Percentiles rank a stretch among this genome's conserved stretches.
Conservation (phyloP, 495 filamentous ascomycete genomes). For the Annulohypoxylon moriforme region DNA sequence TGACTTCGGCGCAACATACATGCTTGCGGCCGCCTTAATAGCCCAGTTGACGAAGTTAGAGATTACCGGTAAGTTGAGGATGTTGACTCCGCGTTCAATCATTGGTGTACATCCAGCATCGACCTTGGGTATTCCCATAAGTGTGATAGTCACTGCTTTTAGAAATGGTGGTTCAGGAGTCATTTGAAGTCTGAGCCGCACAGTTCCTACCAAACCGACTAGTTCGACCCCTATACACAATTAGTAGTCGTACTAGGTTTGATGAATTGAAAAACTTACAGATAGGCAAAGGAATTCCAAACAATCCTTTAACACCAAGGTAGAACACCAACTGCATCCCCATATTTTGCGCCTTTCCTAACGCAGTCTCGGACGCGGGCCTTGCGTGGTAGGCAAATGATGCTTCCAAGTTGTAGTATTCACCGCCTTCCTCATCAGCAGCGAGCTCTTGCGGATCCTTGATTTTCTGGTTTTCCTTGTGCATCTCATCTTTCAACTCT, state of each 20-base stretch:
- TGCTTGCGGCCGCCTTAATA: conserved; percentile 84
- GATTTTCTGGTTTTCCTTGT: conserved; percentile 77
- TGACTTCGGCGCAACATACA: conserved; percentile 97
- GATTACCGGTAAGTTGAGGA: conserved; percentile 90
- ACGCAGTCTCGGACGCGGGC: conserved; percentile 72
- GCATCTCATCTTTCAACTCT: conserved; percentile 82
- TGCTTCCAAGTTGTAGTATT: conserved; percentile 94
- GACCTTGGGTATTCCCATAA: conserved; percentile 92
- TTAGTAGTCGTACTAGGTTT: conserved; percentile 11
- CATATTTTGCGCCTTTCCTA: conserved; percentile 90
- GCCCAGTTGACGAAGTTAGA: conserved; percentile 97
- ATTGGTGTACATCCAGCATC: conserved; percentile 92
- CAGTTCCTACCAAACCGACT: conserved; percentile 85
- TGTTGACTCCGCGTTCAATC: conserved; percentile 87
- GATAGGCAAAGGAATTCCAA: conserved; percentile 89
- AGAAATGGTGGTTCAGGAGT: conserved; percentile 90
- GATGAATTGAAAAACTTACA: conserved; percentile 54
- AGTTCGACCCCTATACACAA: conserved; percentile 72
- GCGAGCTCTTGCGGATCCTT: conserved; percentile 90
- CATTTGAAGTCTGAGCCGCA: conserved; percentile 83
- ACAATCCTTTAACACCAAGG: conserved; percentile 82
- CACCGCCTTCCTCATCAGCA: conserved; percentile 90
- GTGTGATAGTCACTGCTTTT: conserved; percentile 89
- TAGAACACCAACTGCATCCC: conserved; percentile 95
- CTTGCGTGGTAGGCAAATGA: conserved; percentile 92